Base-by-base conservation (phyloP, 768 basidiomycete genomes). In the Lepiota brunneoincarnata region DNA sequence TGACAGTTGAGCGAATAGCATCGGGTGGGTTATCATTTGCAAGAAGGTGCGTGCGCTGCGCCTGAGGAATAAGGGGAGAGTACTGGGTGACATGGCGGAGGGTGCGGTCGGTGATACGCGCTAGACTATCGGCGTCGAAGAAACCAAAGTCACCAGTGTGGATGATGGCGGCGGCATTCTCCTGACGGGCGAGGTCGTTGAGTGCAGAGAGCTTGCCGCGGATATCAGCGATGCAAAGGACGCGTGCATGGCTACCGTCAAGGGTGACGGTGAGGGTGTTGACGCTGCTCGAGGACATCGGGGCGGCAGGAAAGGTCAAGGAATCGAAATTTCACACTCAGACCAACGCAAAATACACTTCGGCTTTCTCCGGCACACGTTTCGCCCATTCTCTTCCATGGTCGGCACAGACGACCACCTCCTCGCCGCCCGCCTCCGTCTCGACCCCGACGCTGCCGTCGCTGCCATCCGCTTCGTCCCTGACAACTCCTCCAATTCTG, bases 121-220 rank as follows among this genome's bases (percentile, higher is more conserved):
- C 87, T 47, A 96, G 77, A 67, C 91, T 93, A 58, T 77, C 76
- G 24, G 82, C 75, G 69, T 94, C 91, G 70, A 96, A 97, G 74
- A 99, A 97, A 55, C 97, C 97, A 83, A 98, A 98, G 75, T 99
- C 97, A 49, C 97, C 97, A 0, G 95, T 96, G 68, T 98, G 96
- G 55, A 99, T 91, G 68, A 98, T 87, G 15, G 94, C 96, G 55
- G 87, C 82, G 20, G 94, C 97, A 64, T 90, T 88, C 54, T 84
- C 84, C 61, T 97, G 93, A 42, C 86, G 75, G 15, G 95, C 95
- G 50, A 97, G 83, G 70, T 91, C 84, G 69, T 98, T 98, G 66
- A 99, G 81, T 44, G 83, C 83, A 40, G 90, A 91, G 42, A 93
- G 80, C 57, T 88, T 85, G 61, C 93, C 95, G 57, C 90, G 86